These are phyloP conservation scores for Trichoderma sp. DNA, from an alignment of 2,329 filamentous ascomycete genomes.

Conservation along the genomic window DNA sequence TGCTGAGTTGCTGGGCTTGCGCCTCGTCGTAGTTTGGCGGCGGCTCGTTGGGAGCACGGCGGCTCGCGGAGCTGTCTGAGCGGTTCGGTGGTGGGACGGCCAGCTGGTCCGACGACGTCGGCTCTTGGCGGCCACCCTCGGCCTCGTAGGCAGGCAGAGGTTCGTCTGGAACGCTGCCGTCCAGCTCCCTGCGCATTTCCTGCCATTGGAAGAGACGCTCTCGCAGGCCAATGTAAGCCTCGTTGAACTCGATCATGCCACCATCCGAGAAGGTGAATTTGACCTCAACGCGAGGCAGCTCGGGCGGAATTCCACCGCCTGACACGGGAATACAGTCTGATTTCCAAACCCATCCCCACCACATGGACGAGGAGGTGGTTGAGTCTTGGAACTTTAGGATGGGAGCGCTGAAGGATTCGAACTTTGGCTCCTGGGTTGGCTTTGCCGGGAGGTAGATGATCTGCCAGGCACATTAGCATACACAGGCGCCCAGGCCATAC, in stretches of 20 bases:
- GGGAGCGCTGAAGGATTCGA: constrained; percentile 86
- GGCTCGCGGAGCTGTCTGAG: constrained; percentile 38
- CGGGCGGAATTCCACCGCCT: constrained; percentile 76
- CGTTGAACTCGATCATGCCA: constrained; percentile 88
- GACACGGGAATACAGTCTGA: constrained; percentile 75
- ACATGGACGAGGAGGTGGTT: constrained; percentile 75
- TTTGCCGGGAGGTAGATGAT: constrained; percentile 82
- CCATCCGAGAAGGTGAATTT: constrained; percentile 92
- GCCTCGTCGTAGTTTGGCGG: constrained; percentile 91
- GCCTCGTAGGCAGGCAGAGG: constrained; percentile 85
- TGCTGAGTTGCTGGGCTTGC: constrained; percentile 65
- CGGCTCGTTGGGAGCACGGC: constrained; percentile 63
- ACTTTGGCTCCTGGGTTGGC: constrained; percentile 55
- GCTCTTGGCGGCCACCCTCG: constrained; percentile 32
- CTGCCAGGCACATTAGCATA: constrained; percentile 30
- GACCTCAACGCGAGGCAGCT: constrained; percentile 71
- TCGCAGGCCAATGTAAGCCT: constrained; percentile 77
- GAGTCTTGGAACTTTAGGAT: constrained; percentile 85
- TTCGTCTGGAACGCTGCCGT: constrained; percentile 72
- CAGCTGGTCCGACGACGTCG: constrained; percentile 22
- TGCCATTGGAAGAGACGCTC: constrained; percentile 79
- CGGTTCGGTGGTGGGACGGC: constrained; percentile 30
- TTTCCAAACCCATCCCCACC: constrained; percentile 92
- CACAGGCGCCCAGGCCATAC: background rate
- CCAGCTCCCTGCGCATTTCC: constrained; percentile 68